Percentiles rank a stretch among this genome's conserved stretches.
Evolutionary conservation across 305 asterid genomes (phyloP).

Genomic region (Solanum hybrid): DNA sequence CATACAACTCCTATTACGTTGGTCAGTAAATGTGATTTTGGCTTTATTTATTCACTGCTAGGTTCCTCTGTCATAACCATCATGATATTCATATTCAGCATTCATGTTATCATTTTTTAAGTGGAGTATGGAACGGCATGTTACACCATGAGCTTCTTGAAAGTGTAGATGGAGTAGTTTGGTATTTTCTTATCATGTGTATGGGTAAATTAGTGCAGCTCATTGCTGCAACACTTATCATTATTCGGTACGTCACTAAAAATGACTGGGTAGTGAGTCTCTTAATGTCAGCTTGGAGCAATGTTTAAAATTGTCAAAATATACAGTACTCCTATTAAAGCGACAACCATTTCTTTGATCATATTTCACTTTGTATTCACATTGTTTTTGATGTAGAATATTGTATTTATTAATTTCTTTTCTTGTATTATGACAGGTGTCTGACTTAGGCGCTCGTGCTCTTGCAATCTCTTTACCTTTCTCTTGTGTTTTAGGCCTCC

Average conservation of each 20-base stretch:
- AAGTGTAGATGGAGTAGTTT: background rate
- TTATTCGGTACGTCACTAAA: background rate
- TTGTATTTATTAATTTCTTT: background rate
- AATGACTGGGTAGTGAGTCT: background rate
- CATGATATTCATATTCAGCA: background rate
- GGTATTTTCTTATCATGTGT: background rate
- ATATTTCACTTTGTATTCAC: background rate
- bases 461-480: slow-evolving; percentile 90
- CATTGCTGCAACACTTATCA: background rate
- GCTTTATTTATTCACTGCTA: background rate
- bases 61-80: background rate
- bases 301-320: background rate
- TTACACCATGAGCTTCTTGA: background rate
- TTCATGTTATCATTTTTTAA: background rate
- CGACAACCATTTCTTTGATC: background rate
- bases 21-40: background rate
- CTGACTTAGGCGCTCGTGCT: slow-evolving; percentile 84
- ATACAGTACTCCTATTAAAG: background rate
- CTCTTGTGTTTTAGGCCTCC: slow-evolving; percentile 78
- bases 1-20: background rate
- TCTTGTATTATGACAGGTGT: slow-evolving; percentile 38
- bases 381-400: background rate
- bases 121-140: background rate
- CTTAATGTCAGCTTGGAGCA: background rate
- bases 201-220: background rate